Evolutionary conservation across 768 basidiomycete species (phyloP).

Genomic region (Trichaptum fuscoviolaceum): DNA sequence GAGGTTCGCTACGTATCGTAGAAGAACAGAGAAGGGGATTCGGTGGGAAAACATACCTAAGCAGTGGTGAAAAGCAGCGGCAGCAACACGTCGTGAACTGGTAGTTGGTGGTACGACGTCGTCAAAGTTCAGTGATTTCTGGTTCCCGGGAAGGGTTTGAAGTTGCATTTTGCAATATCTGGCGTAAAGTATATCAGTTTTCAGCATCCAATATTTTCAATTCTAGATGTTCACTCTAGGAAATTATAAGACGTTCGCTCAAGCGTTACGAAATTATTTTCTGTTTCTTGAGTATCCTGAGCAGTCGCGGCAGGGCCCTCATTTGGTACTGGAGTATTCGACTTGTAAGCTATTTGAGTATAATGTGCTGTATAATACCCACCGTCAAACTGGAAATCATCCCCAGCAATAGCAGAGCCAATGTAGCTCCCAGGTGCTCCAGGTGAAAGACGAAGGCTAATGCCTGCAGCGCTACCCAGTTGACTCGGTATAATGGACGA

Average conservation of each 20-base stretch:
- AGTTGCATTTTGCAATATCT: slow-evolving; percentile 80
- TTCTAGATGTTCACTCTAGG: slow-evolving; percentile 50
- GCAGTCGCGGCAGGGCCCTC: slow-evolving; percentile 22
- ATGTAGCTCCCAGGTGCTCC: slow-evolving; percentile 28
- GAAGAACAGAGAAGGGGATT: background rate
- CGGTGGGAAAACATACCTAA: slow-evolving; percentile 45
- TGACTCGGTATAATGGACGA: slow-evolving; percentile 45
- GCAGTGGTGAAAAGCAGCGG: slow-evolving; percentile 82
- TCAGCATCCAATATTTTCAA: background rate
- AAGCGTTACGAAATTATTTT: slow-evolving; percentile 50
- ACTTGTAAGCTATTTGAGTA: slow-evolving; percentile 15
- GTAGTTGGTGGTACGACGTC: slow-evolving; percentile 58
- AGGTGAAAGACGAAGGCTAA: slow-evolving; percentile 43
- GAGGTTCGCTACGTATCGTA: background rate
- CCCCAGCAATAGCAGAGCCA: slow-evolving; percentile 41
- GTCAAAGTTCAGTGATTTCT: slow-evolving; percentile 52
- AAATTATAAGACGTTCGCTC: slow-evolving; percentile 80
- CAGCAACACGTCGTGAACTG: slow-evolving; percentile 72
- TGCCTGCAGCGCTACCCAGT: slow-evolving; percentile 34
- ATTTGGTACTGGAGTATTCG: slow-evolving; percentile 24
- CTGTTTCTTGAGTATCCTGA: slow-evolving; percentile 49
- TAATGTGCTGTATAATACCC: slow-evolving; percentile 14
- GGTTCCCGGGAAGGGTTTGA: slow-evolving; percentile 46
- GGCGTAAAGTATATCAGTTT: slow-evolving; percentile 14
- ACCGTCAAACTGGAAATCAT: slow-evolving; percentile 70